Percentiles rank a stretch among this genome's conserved stretches.
phyloP scores from a whole-genome alignment of 23 red algal species.

The Gracilaria domingensis region DNA sequence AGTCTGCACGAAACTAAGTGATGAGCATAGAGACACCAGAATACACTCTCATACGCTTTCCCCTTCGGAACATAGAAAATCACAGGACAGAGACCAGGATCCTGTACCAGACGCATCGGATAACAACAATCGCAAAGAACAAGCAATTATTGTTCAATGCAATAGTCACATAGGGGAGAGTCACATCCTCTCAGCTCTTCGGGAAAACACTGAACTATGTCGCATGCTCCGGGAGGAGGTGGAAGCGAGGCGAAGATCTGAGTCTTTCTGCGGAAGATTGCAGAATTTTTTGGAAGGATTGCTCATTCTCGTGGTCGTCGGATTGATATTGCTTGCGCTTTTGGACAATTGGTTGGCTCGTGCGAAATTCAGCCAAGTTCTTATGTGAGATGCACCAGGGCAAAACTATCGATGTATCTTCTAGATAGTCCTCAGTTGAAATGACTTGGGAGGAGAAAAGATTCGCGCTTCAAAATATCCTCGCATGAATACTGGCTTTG shows the following conservation, averaged over 20 bases:
- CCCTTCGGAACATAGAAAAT: neutral
- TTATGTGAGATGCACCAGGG: neutral
- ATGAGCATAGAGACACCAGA: neutral
- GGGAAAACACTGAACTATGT: slow-evolving; percentile 14
- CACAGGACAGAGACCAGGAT: neutral
- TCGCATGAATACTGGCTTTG: too few relatives aligned
- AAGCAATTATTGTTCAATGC: slow-evolving; percentile 7
- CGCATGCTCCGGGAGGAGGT: slow-evolving; percentile 17
- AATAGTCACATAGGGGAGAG: neutral
- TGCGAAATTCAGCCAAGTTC: slow-evolving; percentile 2
- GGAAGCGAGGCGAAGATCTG: neutral
- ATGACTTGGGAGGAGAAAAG: neutral
- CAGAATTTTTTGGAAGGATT: neutral
- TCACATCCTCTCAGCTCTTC: slow-evolving; percentile 6
- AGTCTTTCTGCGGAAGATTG: neutral
- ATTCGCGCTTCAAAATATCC: neutral
- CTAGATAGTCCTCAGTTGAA: neutral
- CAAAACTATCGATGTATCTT: neutral
- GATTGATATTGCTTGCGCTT: neutral
- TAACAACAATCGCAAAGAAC: neutral
- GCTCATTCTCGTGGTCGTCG: neutral
- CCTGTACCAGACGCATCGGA: neutral
- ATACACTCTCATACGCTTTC: neutral
- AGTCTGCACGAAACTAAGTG: slow-evolving; percentile 11
- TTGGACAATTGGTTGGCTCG: neutral